phyloP scores from a whole-genome alignment of 2,329 filamentous ascomycete genomes.

The Aspergillus luchuensis region DNA sequence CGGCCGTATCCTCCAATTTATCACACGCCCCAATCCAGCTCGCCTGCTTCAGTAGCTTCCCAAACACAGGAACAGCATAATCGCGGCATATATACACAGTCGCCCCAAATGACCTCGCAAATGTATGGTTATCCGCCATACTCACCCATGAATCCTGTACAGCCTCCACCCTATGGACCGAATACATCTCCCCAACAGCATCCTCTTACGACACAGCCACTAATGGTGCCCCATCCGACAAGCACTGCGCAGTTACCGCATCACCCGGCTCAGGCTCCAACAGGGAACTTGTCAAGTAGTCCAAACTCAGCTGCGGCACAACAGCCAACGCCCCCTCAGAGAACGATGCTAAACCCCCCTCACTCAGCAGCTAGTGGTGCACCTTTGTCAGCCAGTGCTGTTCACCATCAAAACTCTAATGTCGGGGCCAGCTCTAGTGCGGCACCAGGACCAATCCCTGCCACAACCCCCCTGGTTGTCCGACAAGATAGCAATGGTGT shows the following conservation, averaged over 20 bases:
- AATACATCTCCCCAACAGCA: conserved; percentile 58
- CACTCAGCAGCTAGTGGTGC: conserved; percentile 56
- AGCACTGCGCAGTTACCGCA: conserved; percentile 45
- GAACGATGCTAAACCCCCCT: conserved; percentile 39
- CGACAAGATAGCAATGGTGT: conserved; percentile 94
- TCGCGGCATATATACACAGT: conserved; percentile 79
- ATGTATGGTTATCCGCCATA: conserved; percentile 76
- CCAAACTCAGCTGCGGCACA: conserved; percentile 51
- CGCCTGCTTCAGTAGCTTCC: conserved; percentile 88
- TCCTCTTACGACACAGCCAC: conserved; percentile 57
- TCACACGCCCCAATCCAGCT: conserved; percentile 93
- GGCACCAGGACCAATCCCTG: conserved; percentile 92
- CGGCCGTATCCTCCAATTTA: conserved; percentile 86
- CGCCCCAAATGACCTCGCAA: conserved; percentile 76
- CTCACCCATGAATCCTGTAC: conserved; percentile 54
- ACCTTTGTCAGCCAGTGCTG: conserved; percentile 46
- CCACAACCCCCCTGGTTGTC: conserved; percentile 91
- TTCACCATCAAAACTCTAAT: conserved; percentile 41
- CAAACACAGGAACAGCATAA: conserved; percentile 85
- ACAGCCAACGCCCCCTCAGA: conserved; percentile 38
- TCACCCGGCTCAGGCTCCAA: conserved; percentile 46
- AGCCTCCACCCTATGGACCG: conserved; percentile 59
- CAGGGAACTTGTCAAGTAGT: conserved; percentile 68
- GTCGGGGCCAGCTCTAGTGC: conserved; percentile 79
- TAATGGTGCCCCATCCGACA: conserved; percentile 54